phyloP scores from a whole-genome alignment of 1,139 yeast genomes.

The Suhomyces choctaworum region DNA sequence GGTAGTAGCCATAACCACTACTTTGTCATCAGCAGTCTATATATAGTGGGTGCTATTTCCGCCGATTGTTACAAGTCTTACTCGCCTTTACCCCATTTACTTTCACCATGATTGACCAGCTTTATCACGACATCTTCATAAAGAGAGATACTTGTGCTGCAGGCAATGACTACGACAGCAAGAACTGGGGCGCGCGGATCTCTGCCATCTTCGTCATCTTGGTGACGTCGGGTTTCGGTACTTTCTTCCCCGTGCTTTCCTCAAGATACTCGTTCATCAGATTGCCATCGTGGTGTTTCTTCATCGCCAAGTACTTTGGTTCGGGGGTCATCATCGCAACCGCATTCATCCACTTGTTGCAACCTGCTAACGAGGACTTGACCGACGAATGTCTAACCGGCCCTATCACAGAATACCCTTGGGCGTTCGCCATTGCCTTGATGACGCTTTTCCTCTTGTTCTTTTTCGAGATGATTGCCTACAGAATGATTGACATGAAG shows the following conservation, averaged over 20 bases:
- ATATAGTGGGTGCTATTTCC: too few relatives aligned
- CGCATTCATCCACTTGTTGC: constrained; percentile 78
- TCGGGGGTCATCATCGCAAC: constrained; percentile 92
- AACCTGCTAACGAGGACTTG: constrained; percentile 69
- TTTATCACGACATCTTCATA: constrained; percentile 6
- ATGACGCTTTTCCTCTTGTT: constrained; percentile 53
- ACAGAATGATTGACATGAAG: constrained; percentile 48
- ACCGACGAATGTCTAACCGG: constrained; percentile 55
- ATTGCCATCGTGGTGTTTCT: constrained; percentile 62
- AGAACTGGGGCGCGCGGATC: constrained; percentile 61
- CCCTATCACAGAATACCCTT: constrained; percentile 56
- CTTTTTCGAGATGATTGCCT: constrained; percentile 57
- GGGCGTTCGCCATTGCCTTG: constrained; percentile 65
- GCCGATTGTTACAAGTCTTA: too few relatives aligned
- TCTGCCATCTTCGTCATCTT: constrained; percentile 72
- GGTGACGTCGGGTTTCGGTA: constrained; percentile 56
- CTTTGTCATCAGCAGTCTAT: too few relatives aligned
- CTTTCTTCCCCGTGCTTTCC: constrained; percentile 60
- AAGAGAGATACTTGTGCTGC: constrained; percentile 37
- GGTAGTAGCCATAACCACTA: too few relatives aligned
- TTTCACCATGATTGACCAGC: background rate
- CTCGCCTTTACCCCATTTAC: too few relatives aligned
- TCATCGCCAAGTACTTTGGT: constrained; percentile 80
- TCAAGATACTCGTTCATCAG: constrained; percentile 54
- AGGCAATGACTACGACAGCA: constrained; percentile 41